Conservation (phyloP, 148 eudicot genomes). For the Rhododendron kiyosumense region DNA sequence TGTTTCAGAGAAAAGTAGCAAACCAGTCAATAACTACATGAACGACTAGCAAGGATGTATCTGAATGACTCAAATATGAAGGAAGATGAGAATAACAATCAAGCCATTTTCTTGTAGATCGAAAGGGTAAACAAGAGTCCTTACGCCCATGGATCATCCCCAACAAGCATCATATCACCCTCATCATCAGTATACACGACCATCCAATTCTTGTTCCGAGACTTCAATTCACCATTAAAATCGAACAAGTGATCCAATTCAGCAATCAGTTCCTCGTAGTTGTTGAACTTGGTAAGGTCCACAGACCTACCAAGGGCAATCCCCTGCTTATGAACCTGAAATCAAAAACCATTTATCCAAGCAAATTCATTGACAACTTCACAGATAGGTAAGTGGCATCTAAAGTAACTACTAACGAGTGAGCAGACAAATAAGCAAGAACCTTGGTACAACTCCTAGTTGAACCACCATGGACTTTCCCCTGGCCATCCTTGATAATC, state of each 20-base stretch:
- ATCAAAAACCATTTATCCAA: not conserved
- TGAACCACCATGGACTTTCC: constrained; percentile 55
- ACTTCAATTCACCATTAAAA: constrained; percentile 71
- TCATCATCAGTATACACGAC: constrained; percentile 91
- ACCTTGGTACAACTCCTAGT: constrained; percentile 97
- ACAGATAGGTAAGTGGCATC: not conserved
- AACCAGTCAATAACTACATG: not conserved
- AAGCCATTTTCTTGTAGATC: not conserved
- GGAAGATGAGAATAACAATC: no score
- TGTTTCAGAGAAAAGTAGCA: constrained; percentile 16
- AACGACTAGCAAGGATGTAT: not conserved
- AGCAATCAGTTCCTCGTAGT: constrained; percentile 69
- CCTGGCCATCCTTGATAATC: constrained; percentile 33
- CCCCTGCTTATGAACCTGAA: constrained; percentile 96
- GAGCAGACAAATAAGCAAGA: not conserved
- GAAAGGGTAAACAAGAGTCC: constrained; percentile 16
- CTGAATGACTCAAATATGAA: not conserved
- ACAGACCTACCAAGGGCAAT: constrained; percentile 92
- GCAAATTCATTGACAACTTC: not conserved
- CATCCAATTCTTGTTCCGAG: constrained; percentile 67
- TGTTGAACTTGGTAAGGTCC: constrained; percentile 77
- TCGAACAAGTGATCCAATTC: constrained; percentile 83
- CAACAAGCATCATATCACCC: constrained; percentile 99
- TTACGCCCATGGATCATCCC: constrained; percentile 99
- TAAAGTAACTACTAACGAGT: not conserved